Base-by-base conservation (phyloP, 2,329 filamentous ascomycete species). In the Aspergillus pseudoglaucus region DNA sequence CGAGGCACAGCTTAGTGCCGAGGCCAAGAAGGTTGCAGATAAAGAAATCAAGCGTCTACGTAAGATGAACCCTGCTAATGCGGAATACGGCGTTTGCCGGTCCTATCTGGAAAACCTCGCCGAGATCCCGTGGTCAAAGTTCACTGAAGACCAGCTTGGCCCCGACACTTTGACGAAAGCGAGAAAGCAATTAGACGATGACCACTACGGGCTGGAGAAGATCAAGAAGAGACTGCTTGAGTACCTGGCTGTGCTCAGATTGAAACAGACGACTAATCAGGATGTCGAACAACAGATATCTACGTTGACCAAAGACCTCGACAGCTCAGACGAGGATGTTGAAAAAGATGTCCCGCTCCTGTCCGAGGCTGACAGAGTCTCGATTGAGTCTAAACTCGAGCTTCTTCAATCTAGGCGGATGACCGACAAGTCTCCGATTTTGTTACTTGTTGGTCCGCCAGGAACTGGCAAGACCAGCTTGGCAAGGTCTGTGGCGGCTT, bases 221-320 rank as follows among this genome's bases (percentile, higher is more conserved):
- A 91, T 98, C 63, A 98, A 98, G 81, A 96, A 95, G 78, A 81
- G 93, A 39, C 71, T 98, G 18, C 78, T 98, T 4, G 94, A 97
- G 67, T 98, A 98, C 63, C 77, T 98, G 39, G 94, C 93, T 2
- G 93, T 98, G n/a, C 76, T 98, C 45, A 87, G 93, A 58, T 78
- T 98, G 48, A 98, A 97, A 76, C 90, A 96, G 64, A 84, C 87
- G 18, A 84, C 91, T 53, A 96, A 97, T 55, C 80, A 86, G 46
- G 85, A 88, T 45, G 76, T 96, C 15, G 87, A 95, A 46, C 80
- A 81, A 22, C 85, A 95, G 64, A 88, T 95, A 53, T 57, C 63
- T 8, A 71, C 75, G 38, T 69, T 77, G 4, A 71, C 81, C 2
- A 72, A 72, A 27, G 73, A 80, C 33, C 59, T 75, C 20, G 64